Percentiles rank a stretch among this genome's conserved stretches.
phyloP scores from a whole-genome alignment of 1,284 basidiomycete genomes.

The Porodaedalea pini region DNA sequence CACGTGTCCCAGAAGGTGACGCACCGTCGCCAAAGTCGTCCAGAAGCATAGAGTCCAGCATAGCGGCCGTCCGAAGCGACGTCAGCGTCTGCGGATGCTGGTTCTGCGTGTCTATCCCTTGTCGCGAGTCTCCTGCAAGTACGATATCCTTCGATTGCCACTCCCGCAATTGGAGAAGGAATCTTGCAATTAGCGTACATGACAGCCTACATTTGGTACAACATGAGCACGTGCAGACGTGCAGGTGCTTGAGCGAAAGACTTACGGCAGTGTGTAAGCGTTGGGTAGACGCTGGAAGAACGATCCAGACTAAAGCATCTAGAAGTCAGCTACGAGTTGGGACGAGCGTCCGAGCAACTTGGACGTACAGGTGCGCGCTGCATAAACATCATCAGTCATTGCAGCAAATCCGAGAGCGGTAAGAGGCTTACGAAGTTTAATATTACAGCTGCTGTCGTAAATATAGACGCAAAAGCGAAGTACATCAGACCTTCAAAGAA shows the following conservation, averaged over 20 bases:
- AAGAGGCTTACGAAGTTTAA: constrained; percentile 1
- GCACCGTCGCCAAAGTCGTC: constrained; percentile 1
- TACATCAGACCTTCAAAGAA: not conserved
- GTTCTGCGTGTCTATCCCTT: not conserved
- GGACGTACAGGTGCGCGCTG: constrained; percentile 1
- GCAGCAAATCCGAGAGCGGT: not conserved
- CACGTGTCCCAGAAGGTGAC: not conserved
- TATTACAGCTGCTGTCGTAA: not conserved
- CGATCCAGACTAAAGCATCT: not conserved
- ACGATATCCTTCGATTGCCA: not conserved
- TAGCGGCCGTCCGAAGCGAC: not conserved
- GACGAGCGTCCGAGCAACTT: not conserved
- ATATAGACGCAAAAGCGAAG: not conserved
- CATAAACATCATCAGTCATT: not conserved
- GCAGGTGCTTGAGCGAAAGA: not conserved
- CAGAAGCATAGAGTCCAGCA: not conserved
- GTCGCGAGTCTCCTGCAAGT: not conserved
- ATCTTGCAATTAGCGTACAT: not conserved
- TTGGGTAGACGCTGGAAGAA: constrained; percentile 8
- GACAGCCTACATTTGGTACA: not conserved
- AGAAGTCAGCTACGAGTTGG: not conserved
- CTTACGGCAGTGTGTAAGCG: constrained; percentile 3
- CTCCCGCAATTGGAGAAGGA: constrained; percentile 4
- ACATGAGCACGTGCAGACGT: not conserved
- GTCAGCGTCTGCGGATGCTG: not conserved